phyloP scores from a whole-genome alignment of 768 basidiomycete genomes.

The Hypholoma sublateritium region DNA sequence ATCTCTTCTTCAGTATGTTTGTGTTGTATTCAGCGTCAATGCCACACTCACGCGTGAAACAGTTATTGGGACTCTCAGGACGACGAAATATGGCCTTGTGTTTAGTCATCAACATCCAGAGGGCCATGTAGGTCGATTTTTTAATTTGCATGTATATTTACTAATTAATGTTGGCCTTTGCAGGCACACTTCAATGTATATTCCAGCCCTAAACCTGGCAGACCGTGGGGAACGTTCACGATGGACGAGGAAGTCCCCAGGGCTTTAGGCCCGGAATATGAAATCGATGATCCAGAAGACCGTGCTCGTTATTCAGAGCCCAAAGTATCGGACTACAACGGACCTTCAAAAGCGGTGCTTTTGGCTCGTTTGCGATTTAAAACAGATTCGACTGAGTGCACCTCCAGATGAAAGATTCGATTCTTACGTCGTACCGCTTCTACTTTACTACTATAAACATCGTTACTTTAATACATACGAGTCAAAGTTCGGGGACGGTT shows the following conservation, averaged over 20 bases:
- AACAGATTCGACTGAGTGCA: constrained; percentile 5
- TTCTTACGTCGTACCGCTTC: too few species aligned
- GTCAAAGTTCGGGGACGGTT: too few species aligned
- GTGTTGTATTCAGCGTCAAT: neutral
- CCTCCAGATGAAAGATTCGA: neutral
- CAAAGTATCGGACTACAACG: constrained; percentile 16
- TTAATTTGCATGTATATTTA: too few species aligned
- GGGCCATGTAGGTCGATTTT: constrained; percentile 15
- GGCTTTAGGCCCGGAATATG: constrained; percentile 19
- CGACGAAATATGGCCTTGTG: constrained; percentile 20
- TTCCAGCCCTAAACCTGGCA: constrained; percentile 14
- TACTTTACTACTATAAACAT: too few species aligned
- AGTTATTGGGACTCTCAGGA: constrained; percentile 20
- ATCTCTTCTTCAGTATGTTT: constrained; percentile 19
- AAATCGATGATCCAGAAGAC: constrained; percentile 4
- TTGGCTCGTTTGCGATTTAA: constrained; percentile 7
- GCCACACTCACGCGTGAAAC: neutral
- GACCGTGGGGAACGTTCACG: constrained; percentile 24
- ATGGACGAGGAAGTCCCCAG: constrained; percentile 7
- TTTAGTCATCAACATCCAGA: constrained; percentile 22
- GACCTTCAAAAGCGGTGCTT: constrained; percentile 1
- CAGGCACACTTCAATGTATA: constrained; percentile 22
- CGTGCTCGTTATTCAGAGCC: constrained; percentile 7
- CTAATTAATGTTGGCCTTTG: neutral
- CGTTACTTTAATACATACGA: too few species aligned